Base-by-base conservation (phyloP, 176 grass and related monocot genomes). In the Guadua angustifolia region DNA sequence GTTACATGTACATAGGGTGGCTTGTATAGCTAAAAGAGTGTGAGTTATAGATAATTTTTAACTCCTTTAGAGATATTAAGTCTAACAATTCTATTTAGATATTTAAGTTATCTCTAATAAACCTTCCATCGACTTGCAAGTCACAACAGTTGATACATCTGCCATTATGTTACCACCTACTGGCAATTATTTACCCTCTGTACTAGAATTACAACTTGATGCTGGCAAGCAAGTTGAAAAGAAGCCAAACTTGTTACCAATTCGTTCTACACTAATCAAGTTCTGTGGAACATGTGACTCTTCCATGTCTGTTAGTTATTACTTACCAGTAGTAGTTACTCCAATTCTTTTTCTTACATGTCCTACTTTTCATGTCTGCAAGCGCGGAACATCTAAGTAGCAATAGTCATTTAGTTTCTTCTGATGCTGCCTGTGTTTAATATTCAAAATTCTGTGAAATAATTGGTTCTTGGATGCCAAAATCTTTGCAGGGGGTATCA, bases 401-500 rank as follows among this genome's bases (percentile, higher is more conserved):
- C n/a, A n/a, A n/a, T n/a, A n/a, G n/a, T 50, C 45, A 24, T 74
- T 52, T 35, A 86, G 21, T 38, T 22, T 53, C 32, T 38, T 44
- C 11, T 46, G 35, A 66, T 42, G 12, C 6, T 82, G 61, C 1
- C 14, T 36, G 9, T 21, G 9, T 25, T 6, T 21, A 29, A 81
- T 21, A 39, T 46, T 65, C 55, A 10, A 39, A 79, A 79, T 70
- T 7, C 47, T 17, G 33, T 5, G 78, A 22, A 87, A 79, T 82
- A 82, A 88, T 29, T 44, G 19, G 22, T 59, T 58, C 79, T 76
- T 52, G 86, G 71, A 74, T 86, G 36, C 67, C 32, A 2, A 39
- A 40, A 9, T 57, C 33, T 51, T 11, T 91, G 83, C 85, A 99
- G 97, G 97, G 97, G 9, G 97, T 99, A 71, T 96, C 93, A 86